Conservation (phyloP, 1,139 yeast species). For the Geotrichum klebahnii region DNA sequence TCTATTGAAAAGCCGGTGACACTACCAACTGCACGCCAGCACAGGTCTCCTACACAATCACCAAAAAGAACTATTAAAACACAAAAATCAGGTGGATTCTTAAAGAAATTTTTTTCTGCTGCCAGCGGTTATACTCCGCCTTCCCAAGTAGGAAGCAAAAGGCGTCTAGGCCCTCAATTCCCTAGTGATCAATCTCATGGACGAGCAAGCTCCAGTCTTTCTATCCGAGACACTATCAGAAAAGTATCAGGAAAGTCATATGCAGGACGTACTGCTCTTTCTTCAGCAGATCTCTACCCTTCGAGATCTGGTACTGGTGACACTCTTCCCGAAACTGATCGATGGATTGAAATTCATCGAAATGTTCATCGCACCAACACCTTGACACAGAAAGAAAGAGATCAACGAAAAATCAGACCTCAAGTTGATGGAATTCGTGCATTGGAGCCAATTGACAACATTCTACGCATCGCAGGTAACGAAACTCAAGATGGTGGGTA, state of each 20-base stretch:
- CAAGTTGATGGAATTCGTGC: slow-evolving; percentile 61
- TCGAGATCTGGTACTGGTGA: slow-evolving; percentile 61
- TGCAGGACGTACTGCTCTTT: slow-evolving; percentile 27
- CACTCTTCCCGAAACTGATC: slow-evolving; percentile 30
- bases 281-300: slow-evolving; percentile 54
- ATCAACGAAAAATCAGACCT: slow-evolving; percentile 63
- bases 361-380: slow-evolving; percentile 77
- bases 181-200: slow-evolving; percentile 74
- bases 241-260: slow-evolving; percentile 14
- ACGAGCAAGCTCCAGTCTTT: slow-evolving; percentile 39
- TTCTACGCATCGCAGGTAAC: slow-evolving; percentile 33
- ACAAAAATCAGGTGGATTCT: slow-evolving; percentile 46
- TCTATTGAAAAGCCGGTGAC: slow-evolving; percentile 41
- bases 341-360: slow-evolving; percentile 51
- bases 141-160: too few species aligned
- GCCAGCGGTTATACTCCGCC: too few species aligned
- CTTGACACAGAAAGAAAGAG: slow-evolving; percentile 64
- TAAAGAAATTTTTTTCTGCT: slow-evolving; percentile 50
- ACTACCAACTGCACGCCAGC: slow-evolving; percentile 28
- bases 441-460: slow-evolving; percentile 53
- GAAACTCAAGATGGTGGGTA: slow-evolving; percentile 30
- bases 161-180: slow-evolving; percentile 33
- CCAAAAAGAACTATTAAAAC: slow-evolving; percentile 27
- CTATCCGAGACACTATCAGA: slow-evolving; percentile 16
- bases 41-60: neutral